Conservation (phyloP, 2,329 filamentous ascomycete genomes). For the Epichloe typhina region DNA sequence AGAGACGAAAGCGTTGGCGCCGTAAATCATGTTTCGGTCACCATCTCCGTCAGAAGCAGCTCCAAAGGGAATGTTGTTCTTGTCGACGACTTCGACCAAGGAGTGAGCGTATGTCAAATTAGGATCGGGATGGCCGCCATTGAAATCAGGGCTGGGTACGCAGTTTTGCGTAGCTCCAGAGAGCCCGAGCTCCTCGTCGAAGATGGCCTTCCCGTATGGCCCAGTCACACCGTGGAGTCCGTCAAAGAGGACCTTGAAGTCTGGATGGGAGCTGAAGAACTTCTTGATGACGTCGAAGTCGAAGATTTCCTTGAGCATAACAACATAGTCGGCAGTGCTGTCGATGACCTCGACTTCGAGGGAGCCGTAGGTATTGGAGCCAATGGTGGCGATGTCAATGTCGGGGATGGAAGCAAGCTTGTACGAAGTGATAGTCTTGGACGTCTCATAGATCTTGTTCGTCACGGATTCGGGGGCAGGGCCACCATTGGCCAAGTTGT, state of each 20-base stretch:
- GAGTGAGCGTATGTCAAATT: conserved; percentile 96
- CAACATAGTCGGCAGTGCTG: conserved; percentile 80
- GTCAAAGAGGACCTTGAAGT: conserved; percentile 97
- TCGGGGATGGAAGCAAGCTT: conserved; percentile 82
- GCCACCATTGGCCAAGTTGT: conserved; percentile 93
- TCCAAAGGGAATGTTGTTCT: conserved; percentile 84
- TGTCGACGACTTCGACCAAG: conserved; percentile 85
- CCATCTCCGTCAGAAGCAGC: conserved; percentile 94
- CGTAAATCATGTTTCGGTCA: conserved; percentile 99
- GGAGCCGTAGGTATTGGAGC: conserved; percentile 68
- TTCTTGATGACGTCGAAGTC: conserved; percentile 92
- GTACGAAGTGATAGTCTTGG: conserved; percentile 82
- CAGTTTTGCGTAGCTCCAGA: conserved; percentile 77
- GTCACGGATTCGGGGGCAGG: conserved; percentile 93
- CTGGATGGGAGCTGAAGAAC: conserved; percentile 73
- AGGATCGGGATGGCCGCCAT: conserved; percentile 91
- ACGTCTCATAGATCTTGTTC: conserved; percentile 91
- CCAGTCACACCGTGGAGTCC: conserved; percentile 90
- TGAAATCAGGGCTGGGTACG: conserved; percentile 84
- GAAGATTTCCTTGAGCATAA: conserved; percentile 97
- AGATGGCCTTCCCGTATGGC: conserved; percentile 88
- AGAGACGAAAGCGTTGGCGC: conserved; percentile 89
- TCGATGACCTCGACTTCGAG: conserved; percentile 94
- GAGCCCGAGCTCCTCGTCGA: conserved; percentile 83
- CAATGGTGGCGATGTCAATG: conserved; percentile 71